A percentile compares a stretch with the other conserved stretches of the same genome.
phyloP scores from a whole-genome alignment of 495 filamentous ascomycete species.

The Copromyces sp. region DNA sequence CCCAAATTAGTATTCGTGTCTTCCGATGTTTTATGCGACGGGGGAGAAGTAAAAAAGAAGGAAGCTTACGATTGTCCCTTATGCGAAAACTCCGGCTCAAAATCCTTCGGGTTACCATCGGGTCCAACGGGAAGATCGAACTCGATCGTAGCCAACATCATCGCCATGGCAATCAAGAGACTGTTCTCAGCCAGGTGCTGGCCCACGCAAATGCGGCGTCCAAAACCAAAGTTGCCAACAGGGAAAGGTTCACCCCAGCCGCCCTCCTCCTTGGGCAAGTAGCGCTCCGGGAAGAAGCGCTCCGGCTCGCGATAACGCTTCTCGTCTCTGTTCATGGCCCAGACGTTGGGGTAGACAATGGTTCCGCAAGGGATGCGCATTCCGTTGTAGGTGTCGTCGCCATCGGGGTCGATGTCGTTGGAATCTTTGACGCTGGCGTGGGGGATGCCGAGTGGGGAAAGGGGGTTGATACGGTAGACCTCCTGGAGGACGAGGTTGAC shows the following conservation, averaged over 20 bases:
- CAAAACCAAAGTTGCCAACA: conserved; percentile 45
- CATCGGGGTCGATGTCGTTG: background rate
- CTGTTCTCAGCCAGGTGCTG: conserved; percentile 22
- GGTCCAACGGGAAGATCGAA: conserved; percentile 18
- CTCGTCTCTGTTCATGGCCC: conserved; percentile 37
- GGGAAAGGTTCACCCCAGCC: conserved; percentile 40
- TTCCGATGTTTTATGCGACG: background rate
- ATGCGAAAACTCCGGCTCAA: conserved; percentile 23
- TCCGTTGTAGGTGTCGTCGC: conserved; percentile 43
- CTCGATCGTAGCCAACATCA: conserved; percentile 18
- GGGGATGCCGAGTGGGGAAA: conserved; percentile 49
- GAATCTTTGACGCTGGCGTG: conserved; percentile 32
- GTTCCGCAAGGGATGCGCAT: conserved; percentile 40
- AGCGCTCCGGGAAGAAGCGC: conserved; percentile 37
- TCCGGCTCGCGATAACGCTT: conserved; percentile 29
- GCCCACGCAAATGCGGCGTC: conserved; percentile 24
- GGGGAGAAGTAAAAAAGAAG: background rate
- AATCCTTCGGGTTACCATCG: conserved; percentile 12
- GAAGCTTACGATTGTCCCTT: conserved; percentile 22
- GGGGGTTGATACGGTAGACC: conserved; percentile 50
- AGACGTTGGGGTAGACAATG: conserved; percentile 36
- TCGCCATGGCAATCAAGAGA: conserved; percentile 19
- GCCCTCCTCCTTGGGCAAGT: conserved; percentile 30
- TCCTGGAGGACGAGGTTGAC: conserved; percentile 44
- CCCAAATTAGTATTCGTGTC: background rate